Evolutionary conservation across 225 moss, liverwort and hornwort genomes (phyloP).

Genomic region (Marchantia polymorpha): DNA sequence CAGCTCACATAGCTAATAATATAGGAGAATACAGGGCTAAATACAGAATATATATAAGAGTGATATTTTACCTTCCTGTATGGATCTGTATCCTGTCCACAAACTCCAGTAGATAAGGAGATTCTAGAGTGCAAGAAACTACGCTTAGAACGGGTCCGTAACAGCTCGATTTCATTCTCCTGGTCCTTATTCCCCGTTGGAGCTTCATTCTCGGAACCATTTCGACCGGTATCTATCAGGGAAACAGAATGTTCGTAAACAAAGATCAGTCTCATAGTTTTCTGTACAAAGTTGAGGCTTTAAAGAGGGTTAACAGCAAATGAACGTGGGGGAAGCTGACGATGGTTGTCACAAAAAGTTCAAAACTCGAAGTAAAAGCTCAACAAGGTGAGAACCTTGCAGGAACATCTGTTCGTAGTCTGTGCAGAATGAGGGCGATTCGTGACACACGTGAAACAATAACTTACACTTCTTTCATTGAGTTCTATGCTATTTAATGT

Average conservation of each 20-base stretch:
- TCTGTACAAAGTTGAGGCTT: too few relatives aligned
- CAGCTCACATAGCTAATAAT: too few relatives aligned
- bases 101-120: constrained; percentile 4
- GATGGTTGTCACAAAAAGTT: too few relatives aligned
- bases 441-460: not conserved
- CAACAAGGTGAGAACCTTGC: not conserved
- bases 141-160: constrained; percentile 27
- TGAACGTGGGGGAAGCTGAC: too few relatives aligned
- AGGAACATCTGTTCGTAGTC: not conserved
- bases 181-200: not conserved
- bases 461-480: not conserved
- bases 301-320: too few relatives aligned
- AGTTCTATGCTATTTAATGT: not conserved
- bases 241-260: not conserved
- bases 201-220: not conserved
- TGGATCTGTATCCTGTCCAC: constrained; percentile 30
- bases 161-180: constrained; percentile 11
- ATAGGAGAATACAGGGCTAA: too few relatives aligned
- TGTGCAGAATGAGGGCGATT: not conserved
- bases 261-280: too few relatives aligned
- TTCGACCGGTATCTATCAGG: constrained; percentile 10
- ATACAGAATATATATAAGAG: too few relatives aligned
- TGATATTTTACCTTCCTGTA: constrained; percentile 30
- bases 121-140: constrained; percentile 7
- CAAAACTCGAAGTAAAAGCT: too few relatives aligned